phyloP scores from a whole-genome alignment of 2,329 filamentous ascomycete genomes.

The Laburnicola sp. region DNA sequence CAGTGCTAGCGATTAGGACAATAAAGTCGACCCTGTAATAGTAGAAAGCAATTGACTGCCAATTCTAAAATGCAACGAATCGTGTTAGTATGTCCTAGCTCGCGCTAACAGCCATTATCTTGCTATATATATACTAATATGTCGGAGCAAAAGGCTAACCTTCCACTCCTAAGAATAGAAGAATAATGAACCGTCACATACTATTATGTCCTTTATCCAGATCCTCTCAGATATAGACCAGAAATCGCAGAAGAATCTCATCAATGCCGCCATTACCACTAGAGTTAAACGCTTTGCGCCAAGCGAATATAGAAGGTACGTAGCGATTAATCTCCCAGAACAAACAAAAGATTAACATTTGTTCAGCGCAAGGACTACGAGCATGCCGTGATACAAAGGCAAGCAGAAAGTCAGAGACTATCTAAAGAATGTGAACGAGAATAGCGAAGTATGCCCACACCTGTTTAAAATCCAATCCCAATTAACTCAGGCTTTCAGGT shows the following conservation, averaged over 20 bases:
- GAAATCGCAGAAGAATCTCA: slow-evolving; percentile 15
- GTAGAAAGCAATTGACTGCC: background rate
- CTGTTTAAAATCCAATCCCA: background rate
- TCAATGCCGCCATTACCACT: slow-evolving; percentile 21
- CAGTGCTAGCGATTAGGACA: background rate
- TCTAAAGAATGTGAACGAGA: slow-evolving; percentile 54
- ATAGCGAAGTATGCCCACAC: slow-evolving; percentile 49
- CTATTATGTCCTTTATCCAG: slow-evolving; percentile 56
- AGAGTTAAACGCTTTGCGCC: slow-evolving; percentile 22
- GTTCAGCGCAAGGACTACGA: slow-evolving; percentile 31
- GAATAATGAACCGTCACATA: too few species aligned
- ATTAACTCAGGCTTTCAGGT: slow-evolving; percentile 39
- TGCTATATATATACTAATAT: background rate
- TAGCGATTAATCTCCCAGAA: background rate
- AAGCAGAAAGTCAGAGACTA: slow-evolving; percentile 55
- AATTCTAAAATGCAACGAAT: background rate
- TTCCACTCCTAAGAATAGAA: too few species aligned
- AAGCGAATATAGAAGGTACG: slow-evolving; percentile 23
- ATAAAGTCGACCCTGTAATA: background rate
- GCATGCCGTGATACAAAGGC: slow-evolving; percentile 53
- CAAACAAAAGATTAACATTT: background rate
- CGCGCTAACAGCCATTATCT: background rate
- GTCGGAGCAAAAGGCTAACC: too few species aligned
- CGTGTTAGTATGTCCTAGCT: background rate
- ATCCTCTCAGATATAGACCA: slow-evolving; percentile 22